Conservation (phyloP, 1,284 basidiomycete genomes). For the Tremellales sp. region DNA sequence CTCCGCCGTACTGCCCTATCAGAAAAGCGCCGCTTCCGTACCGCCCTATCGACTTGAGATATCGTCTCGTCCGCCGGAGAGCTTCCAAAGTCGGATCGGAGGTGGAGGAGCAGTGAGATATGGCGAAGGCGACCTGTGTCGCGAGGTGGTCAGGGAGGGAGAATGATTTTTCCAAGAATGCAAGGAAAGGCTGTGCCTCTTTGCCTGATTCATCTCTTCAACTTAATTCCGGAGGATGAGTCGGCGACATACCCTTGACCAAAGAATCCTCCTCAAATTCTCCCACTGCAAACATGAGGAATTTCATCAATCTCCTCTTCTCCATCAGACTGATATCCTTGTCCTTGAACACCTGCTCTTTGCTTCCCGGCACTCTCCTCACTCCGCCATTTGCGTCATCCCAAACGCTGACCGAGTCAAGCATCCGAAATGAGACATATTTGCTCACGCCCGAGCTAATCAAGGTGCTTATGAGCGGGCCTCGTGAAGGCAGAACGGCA, state of each 20-base stretch:
- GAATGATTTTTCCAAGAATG: conserved; percentile 63
- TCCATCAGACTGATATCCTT: conserved; percentile 72
- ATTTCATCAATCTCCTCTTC: conserved; percentile 89
- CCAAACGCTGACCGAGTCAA: conserved; percentile 66
- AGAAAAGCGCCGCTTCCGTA: conserved; percentile 90
- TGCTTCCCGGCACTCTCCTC: conserved; percentile 76
- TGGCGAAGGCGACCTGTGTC: conserved; percentile 63
- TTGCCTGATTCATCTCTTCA: conserved; percentile 48
- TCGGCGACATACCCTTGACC: conserved; percentile 20
- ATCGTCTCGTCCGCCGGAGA: conserved; percentile 63
- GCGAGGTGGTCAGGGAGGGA: conserved; percentile 59
- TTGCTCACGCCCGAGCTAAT: conserved; percentile 80
- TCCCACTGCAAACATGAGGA: conserved; percentile 72
- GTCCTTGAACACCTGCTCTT: conserved; percentile 90
- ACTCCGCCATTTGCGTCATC: conserved; percentile 37
- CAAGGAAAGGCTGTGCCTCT: conserved; percentile 56
- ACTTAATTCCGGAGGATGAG: background rate
- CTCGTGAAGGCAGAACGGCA: conserved; percentile 71
- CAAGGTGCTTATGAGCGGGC: conserved; percentile 73
- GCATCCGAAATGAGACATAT: conserved; percentile 82
- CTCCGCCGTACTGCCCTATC: conserved; percentile 88
- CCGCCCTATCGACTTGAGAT: conserved; percentile 73
- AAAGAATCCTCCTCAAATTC: conserved; percentile 61
- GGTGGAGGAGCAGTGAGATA: conserved; percentile 58
- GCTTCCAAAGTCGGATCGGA: conserved; percentile 63